phyloP scores from a whole-genome alignment of 179 eudicot species.

The Corrigiola litoralis region DNA sequence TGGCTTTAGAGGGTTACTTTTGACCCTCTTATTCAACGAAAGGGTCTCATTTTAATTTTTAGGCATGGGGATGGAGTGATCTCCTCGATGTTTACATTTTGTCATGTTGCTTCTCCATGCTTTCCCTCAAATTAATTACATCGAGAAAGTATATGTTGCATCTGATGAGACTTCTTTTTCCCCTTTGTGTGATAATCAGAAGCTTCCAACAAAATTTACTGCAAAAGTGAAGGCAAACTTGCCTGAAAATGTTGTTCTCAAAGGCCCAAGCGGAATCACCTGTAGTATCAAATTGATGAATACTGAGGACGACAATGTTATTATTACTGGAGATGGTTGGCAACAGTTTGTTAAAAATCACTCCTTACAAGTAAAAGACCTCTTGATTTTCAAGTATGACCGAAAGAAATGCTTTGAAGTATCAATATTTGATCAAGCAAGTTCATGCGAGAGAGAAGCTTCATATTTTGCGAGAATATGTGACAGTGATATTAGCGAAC shows the following conservation, averaged over 20 bases:
- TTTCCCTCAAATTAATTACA: no score
- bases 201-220: constrained; percentile 34
- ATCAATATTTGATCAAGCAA: constrained; percentile 27
- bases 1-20: no score
- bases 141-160: no score
- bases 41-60: no score
- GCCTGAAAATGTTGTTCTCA: constrained; percentile 19
- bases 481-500: constrained; percentile 6
- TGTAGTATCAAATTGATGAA: constrained; percentile 28
- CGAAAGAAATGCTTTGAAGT: constrained; percentile 32
- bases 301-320: constrained; percentile 11
- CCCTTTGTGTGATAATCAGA: constrained; percentile 16
- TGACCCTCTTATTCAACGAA: no score
- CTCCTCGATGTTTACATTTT: no score
- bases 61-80: no score
- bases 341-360: constrained; percentile 31
- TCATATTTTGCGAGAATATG: constrained; percentile 36
- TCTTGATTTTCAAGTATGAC: constrained; percentile 34
- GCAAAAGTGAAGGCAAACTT: constrained; percentile 18
- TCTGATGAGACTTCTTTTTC: neutral
- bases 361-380: constrained; percentile 27
- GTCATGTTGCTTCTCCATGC: no score
- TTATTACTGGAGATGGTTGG: constrained; percentile 32
- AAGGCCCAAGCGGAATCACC: constrained; percentile 36
- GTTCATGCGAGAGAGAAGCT: constrained; percentile 36